These are phyloP conservation scores for Septoria linicola DNA, from an alignment of 2,329 filamentous ascomycete species.

Conservation along the genomic window DNA sequence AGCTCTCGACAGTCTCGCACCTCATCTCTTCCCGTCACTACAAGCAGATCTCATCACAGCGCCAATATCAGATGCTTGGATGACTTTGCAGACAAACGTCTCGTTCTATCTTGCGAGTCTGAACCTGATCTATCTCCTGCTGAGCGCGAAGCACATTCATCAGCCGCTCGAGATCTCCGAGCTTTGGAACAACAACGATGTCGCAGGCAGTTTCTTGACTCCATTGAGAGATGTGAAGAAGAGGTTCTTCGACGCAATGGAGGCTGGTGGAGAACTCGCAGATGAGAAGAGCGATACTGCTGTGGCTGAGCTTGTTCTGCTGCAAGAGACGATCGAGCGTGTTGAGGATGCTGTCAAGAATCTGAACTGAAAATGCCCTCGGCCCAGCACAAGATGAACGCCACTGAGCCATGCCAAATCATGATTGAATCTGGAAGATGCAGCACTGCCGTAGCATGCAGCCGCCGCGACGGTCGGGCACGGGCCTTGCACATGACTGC, in stretches of 20 bases:
- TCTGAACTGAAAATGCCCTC: slow-evolving; percentile 33
- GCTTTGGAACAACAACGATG: slow-evolving; percentile 42
- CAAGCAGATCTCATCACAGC: slow-evolving; percentile 43
- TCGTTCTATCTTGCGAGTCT: slow-evolving; percentile 56
- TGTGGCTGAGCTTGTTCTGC: slow-evolving; percentile 37
- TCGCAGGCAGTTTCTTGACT: slow-evolving; percentile 45
- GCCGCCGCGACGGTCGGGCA: no score
- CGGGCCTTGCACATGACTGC: no score
- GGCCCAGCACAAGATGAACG: no score
- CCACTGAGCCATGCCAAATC: no score
- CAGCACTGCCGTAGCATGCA: no score
- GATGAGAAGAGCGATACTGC: slow-evolving; percentile 39
- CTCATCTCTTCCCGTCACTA: slow-evolving; percentile 54
- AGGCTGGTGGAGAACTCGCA: slow-evolving; percentile 38
- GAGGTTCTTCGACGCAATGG: slow-evolving; percentile 41
- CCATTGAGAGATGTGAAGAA: slow-evolving; percentile 43
- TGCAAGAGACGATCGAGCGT: slow-evolving; percentile 36
- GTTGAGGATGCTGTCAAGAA: slow-evolving; percentile 34
- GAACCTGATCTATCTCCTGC: slow-evolving; percentile 59
- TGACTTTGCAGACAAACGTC: slow-evolving; percentile 53
- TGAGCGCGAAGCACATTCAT: slow-evolving; percentile 51
- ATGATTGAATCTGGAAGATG: no score
- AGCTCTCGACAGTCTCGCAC: slow-evolving; percentile 50
- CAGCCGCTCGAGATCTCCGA: slow-evolving; percentile 48
- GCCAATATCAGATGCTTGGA: slow-evolving; percentile 41